phyloP scores from a whole-genome alignment of 2,329 filamentous ascomycete genomes.

The Aspergillus ochraceoroseus region DNA sequence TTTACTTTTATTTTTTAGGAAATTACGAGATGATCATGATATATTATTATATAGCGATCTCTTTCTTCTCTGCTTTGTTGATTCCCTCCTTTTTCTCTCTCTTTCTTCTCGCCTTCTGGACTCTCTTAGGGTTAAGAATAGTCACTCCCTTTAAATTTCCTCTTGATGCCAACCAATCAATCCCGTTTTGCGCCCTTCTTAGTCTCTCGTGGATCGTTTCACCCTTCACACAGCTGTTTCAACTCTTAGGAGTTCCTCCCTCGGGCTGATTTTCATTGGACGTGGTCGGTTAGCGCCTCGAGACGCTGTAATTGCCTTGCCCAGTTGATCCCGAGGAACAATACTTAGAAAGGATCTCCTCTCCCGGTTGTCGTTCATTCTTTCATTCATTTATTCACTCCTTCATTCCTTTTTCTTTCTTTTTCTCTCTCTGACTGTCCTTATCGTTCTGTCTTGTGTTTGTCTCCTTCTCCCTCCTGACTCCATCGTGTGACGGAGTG shows the following conservation, averaged over 20 bases:
- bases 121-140: not conserved
- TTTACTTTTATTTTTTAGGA: no score
- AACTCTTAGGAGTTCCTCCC: constrained; percentile 1
- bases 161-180: no score
- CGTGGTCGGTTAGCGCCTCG: constrained; percentile 1
- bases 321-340: no score
- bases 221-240: constrained; percentile 12
- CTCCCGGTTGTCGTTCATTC: constrained; percentile 7
- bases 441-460: constrained; percentile 4
- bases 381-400: constrained; percentile 12
- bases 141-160: not conserved
- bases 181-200: not conserved
- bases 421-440: constrained; percentile 11
- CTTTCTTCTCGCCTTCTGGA: constrained; percentile 6
- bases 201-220: constrained; percentile 8
- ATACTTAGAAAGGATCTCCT: constrained; percentile 7
- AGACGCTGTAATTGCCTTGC: constrained; percentile 4
- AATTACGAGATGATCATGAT: no score
- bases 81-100: not conserved
- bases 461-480: constrained; percentile 8
- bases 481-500: constrained; percentile 14
- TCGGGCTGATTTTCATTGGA: no score
- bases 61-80: not conserved
- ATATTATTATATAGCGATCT: no score
- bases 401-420: not conserved